Conservation (phyloP, 2,329 filamentous ascomycete genomes). For the Aspergillus pseudoterreus region DNA sequence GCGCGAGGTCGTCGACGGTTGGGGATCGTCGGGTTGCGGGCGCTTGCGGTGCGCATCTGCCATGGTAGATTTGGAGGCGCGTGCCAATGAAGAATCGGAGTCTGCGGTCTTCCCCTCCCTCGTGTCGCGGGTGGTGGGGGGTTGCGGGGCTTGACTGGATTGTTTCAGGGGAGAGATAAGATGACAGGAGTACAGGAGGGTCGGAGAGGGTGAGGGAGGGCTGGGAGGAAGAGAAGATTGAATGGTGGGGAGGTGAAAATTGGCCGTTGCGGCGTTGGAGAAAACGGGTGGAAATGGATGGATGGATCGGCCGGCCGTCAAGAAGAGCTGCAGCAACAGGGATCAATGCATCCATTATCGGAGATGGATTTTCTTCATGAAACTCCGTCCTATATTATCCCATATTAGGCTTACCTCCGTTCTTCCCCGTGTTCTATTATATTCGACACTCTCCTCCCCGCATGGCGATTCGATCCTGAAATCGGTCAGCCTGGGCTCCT, state of each 20-base stretch:
- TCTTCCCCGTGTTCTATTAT: too few species aligned
- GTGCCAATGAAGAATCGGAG: constrained; percentile 11
- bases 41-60: constrained; percentile 13
- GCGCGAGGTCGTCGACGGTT: constrained; percentile 1
- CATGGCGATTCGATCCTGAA: too few species aligned
- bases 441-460: too few species aligned
- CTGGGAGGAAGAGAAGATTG: background rate
- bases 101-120: background rate
- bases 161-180: background rate
- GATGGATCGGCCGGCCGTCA: too few species aligned
- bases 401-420: too few species aligned
- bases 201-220: background rate
- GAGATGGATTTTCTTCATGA: too few species aligned
- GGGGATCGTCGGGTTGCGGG: constrained; percentile 8
- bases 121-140: background rate
- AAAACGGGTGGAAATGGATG: too few species aligned
- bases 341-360: too few species aligned
- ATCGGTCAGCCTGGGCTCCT: too few species aligned
- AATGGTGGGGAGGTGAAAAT: background rate
- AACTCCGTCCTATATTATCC: too few species aligned
- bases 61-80: constrained; percentile 7
- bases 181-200: background rate
- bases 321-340: too few species aligned
- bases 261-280: background rate
- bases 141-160: background rate